phyloP scores from a whole-genome alignment of 1,284 basidiomycete species.

The Ceratobasidium sp. region DNA sequence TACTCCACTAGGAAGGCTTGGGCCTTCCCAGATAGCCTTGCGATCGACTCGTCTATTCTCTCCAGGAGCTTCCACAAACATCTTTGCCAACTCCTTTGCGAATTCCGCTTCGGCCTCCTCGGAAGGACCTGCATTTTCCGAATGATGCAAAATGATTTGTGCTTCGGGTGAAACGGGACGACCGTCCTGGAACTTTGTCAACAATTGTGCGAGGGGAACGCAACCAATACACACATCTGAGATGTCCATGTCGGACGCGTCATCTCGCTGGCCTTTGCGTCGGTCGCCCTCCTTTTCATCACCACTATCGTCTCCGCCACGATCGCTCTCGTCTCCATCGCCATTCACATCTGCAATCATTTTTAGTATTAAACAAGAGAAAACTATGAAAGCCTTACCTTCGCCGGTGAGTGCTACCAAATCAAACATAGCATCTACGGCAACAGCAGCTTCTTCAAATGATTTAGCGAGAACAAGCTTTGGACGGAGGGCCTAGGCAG shows the following conservation, averaged over 20 bases:
- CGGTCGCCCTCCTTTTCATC: constrained; percentile 58
- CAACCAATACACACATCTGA: constrained; percentile 16
- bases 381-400: constrained; percentile 52
- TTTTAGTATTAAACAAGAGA: not conserved
- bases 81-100: constrained; percentile 92
- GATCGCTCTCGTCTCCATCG: constrained; percentile 52
- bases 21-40: constrained; percentile 85
- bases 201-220: not conserved
- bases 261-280: constrained; percentile 60
- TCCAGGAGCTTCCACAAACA: constrained; percentile 86
- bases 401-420: constrained; percentile 63
- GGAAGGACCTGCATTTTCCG: constrained; percentile 75
- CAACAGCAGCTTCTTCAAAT: constrained; percentile 82
- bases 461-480: constrained; percentile 73
- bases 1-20: constrained; percentile 70
- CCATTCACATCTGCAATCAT: constrained; percentile 17
- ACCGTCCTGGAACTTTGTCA: constrained; percentile 54
- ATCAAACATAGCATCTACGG: constrained; percentile 88
- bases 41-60: constrained; percentile 85
- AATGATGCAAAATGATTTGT: constrained; percentile 54
- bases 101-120: constrained; percentile 94
- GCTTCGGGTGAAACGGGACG: constrained; percentile 75
- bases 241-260: constrained; percentile 54
- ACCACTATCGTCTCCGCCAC: constrained; percentile 75
- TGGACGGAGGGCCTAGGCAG: constrained; percentile 76